Evolutionary conservation across 1,139 yeast species (phyloP).

Genomic region (Taphrina confusa): DNA sequence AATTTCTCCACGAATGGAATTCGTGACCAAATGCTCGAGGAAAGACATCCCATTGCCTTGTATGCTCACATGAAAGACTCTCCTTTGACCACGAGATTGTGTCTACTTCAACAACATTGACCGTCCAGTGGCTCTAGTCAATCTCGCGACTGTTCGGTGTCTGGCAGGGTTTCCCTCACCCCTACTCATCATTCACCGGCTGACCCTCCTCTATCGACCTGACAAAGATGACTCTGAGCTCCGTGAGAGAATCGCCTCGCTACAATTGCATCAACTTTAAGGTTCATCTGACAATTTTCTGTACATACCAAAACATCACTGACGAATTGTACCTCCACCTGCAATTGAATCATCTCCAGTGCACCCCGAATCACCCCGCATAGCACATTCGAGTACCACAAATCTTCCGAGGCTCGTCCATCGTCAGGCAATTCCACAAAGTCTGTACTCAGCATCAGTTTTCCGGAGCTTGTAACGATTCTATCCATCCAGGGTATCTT

Average conservation of each 20-base stretch:
- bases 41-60: too few species aligned
- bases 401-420: conserved; percentile 64
- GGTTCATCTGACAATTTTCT: too few species aligned
- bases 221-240: conserved; percentile 68
- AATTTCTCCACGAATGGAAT: too few species aligned
- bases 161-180: too few species aligned
- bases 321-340: conserved; percentile 78
- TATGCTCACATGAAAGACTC: too few species aligned
- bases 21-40: too few species aligned
- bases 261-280: too few species aligned
- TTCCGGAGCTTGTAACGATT: background rate
- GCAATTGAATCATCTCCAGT: conserved; percentile 91
- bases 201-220: conserved; percentile 85
- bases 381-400: conserved; percentile 89
- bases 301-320: conserved; percentile 59
- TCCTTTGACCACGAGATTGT: too few species aligned
- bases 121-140: too few species aligned
- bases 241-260: conserved; percentile 82
- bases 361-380: conserved; percentile 93
- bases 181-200: conserved; percentile 91
- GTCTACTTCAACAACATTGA: too few species aligned
- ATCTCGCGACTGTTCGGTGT: too few species aligned
- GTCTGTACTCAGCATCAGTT: conserved; percentile 49
- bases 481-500: background rate
- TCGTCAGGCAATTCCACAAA: conserved; percentile 90